These are phyloP conservation scores for Clausena lansium DNA, from an alignment of 345 rosid species.

Conservation along the genomic window DNA sequence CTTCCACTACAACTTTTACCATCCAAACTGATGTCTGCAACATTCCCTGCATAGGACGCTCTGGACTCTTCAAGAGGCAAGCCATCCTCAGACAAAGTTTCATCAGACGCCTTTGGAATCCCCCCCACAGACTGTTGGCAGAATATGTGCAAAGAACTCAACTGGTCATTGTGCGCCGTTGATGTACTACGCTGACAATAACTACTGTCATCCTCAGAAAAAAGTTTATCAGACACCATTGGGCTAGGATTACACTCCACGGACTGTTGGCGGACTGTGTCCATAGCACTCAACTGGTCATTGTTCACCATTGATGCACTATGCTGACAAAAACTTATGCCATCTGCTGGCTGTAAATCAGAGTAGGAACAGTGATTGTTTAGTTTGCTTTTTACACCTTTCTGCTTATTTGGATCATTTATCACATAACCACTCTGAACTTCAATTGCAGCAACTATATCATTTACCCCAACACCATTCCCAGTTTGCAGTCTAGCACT, in stretches of 20 bases:
- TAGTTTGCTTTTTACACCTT: conserved; percentile 15
- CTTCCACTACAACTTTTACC: conserved; percentile 13
- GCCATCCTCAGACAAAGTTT: conserved; percentile 16
- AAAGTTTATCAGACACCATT: conserved; percentile 17
- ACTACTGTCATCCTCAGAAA: conserved; percentile 10
- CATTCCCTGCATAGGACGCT: conserved; percentile 19
- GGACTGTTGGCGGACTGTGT: conserved; percentile 13
- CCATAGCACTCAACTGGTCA: conserved; percentile 16
- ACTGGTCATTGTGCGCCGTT: conserved; percentile 18
- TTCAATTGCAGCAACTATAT: conserved; percentile 19
- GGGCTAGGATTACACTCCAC: conserved; percentile 22
- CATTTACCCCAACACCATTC: conserved; percentile 26
- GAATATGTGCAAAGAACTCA: conserved; percentile 6
- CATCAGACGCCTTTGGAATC: conserved; percentile 20
- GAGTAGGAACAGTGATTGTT: background rate
- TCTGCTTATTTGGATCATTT: conserved; percentile 22
- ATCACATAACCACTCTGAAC: conserved; percentile 28
- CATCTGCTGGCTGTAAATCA: conserved; percentile 24
- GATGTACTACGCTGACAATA: conserved; percentile 20
- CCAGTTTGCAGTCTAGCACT: conserved; percentile 25
- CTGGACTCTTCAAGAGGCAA: conserved; percentile 16
- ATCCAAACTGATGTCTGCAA: conserved; percentile 12
- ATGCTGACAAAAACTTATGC: conserved; percentile 17
- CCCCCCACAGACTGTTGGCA: conserved; percentile 23
- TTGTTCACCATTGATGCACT: conserved; percentile 14